Evolutionary conservation across 768 basidiomycete species (phyloP), one percentile per base, ranked within the genome.

Genomic region (Rhizopogon vulgaris): DNA sequence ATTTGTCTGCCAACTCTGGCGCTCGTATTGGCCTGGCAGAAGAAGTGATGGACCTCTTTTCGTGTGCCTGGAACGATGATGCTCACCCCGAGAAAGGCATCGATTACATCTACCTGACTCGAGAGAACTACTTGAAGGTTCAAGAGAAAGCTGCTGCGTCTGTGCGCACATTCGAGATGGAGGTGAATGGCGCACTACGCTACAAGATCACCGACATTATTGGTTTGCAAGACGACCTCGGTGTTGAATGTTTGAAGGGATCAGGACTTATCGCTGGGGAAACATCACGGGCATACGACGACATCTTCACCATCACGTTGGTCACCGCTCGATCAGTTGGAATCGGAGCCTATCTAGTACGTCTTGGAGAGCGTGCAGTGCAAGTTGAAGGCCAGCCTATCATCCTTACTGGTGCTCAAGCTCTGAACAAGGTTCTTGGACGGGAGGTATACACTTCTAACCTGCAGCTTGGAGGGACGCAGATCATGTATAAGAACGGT

Each of bases 401-500:
- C 73, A 99, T 99, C 68, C 82, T 99, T 55, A 99, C 96, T 12
- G 96, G 96, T 60, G 95, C 95, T 25, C 83, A 83, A 6, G 96
- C 96, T 4, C 81, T 99, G 58, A 99, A 98, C 80, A 98, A 99
- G 72, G 96, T 99, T 5, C 84, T 99, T 39, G 96, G 96, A 55
- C 89, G 96, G 45, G 96, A 98, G 69, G 96, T 99, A 41, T 98
- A 99, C 69, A 97, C 96, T 8, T 96, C 94, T 50, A 98, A 98
- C 69, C 71, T 99, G 60, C 96, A 98, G 69, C 89, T 99, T 54
- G 96, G 96, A 57, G 96, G 96, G 50, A 98, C 96, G n/a, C 96
- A 99, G 65, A 98, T 99, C 76, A 98, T 99, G 96, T 90, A 93
- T 83, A 97, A 97, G 83, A 99, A 99, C 65, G 96, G 96, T 71